These are phyloP conservation scores for Xerocomus spinulosus DNA, from an alignment of 768 basidiomycete species.

Conservation along the genomic window DNA sequence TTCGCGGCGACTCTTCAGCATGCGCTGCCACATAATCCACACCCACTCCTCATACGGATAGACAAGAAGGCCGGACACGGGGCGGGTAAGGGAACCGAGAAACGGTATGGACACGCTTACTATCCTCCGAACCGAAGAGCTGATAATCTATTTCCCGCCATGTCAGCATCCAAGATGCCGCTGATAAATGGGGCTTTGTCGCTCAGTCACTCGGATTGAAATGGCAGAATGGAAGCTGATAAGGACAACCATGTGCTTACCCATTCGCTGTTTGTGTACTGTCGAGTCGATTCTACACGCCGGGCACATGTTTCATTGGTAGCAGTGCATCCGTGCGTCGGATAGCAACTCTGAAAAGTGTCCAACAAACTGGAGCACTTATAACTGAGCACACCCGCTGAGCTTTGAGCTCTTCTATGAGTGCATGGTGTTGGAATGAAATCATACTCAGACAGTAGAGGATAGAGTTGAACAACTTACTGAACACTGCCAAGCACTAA, in stretches of 20 bases:
- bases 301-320: conserved; percentile 1
- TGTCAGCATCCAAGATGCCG: conserved; percentile 65
- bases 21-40: conserved; percentile 54
- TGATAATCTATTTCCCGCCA: conserved; percentile 12
- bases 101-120: conserved; percentile 39
- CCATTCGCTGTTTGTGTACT: background rate
- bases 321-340: background rate
- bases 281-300: background rate
- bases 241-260: background rate
- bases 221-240: conserved; percentile 26
- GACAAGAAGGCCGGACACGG: conserved; percentile 82
- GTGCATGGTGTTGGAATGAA: too few relatives aligned
- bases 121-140: background rate
- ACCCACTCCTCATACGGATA: conserved; percentile 72
- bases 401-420: too few relatives aligned
- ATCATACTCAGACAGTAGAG: too few relatives aligned
- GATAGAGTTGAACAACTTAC: too few relatives aligned
- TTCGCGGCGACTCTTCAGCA: conserved; percentile 75
- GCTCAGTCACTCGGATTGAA: conserved; percentile 58
- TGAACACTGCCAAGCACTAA: too few relatives aligned
- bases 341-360: too few relatives aligned
- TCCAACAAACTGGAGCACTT: too few relatives aligned
- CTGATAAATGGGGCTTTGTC: conserved; percentile 75
- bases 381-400: too few relatives aligned
- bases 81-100: conserved; percentile 71